Conservation (phyloP, 768 basidiomycete species). For the Mycena venus region DNA sequence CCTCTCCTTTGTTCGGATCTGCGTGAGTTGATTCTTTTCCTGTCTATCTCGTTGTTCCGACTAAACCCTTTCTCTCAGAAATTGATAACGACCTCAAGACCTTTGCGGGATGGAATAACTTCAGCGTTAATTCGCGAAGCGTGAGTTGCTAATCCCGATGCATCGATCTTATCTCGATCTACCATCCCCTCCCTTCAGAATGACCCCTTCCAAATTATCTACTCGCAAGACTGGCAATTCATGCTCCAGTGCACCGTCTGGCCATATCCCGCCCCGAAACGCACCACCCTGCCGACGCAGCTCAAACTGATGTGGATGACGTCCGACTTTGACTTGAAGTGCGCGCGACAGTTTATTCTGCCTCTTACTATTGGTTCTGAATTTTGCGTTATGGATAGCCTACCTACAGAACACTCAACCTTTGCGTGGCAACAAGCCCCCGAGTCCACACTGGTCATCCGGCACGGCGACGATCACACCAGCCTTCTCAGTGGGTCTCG, state of each 20-base stretch:
- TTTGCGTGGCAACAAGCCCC: too few relatives aligned
- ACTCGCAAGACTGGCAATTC: constrained; percentile 18
- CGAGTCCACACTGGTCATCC: constrained; percentile 23
- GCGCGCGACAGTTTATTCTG: not conserved
- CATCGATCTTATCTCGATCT: too few relatives aligned
- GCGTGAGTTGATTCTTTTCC: not conserved
- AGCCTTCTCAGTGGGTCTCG: constrained; percentile 16
- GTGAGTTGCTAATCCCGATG: too few relatives aligned
- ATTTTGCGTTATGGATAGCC: not conserved
- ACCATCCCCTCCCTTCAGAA: not conserved
- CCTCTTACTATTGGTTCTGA: not conserved
- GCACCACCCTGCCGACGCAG: not conserved
- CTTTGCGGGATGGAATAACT: constrained; percentile 2
- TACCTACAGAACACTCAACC: constrained; percentile 24
- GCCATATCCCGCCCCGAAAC: constrained; percentile 1
- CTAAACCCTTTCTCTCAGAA: not conserved
- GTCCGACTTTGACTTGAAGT: constrained; percentile 29
- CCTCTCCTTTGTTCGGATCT: constrained; percentile 26
- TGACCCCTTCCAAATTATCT: constrained; percentile 9
- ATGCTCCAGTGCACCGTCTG: constrained; percentile 7
- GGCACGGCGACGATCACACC: constrained; percentile 38
- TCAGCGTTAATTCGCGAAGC: not conserved
- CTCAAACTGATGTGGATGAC: constrained; percentile 21
- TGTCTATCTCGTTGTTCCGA: not conserved
- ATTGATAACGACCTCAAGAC: not conserved